A percentile compares a stretch with the other conserved stretches of the same genome.
These are phyloP conservation scores for Lipomyces chichibuensis DNA, from an alignment of 805 yeast species.

Conservation along the genomic window DNA sequence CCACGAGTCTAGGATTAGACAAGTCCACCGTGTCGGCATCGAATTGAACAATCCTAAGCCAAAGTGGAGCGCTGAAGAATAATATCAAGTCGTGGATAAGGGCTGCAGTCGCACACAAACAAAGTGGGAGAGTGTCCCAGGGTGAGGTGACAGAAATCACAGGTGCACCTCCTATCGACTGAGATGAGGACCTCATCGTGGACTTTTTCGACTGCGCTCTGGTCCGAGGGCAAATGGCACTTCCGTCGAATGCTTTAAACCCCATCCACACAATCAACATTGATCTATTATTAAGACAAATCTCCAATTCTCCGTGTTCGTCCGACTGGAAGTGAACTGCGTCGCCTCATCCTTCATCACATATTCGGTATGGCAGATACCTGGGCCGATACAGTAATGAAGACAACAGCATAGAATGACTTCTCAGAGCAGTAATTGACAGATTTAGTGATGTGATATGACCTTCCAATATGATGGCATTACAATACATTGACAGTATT, in stretches of 20 bases:
- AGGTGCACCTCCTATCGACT: background rate
- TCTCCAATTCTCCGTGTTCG: too few relatives aligned
- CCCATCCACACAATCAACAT: background rate
- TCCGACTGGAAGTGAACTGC: too few relatives aligned
- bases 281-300: background rate
- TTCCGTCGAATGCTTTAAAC: background rate
- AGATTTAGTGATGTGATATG: background rate
- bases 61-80: background rate
- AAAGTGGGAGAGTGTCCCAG: background rate
- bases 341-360: too few relatives aligned
- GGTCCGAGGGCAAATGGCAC: background rate
- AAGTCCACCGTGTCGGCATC: background rate
- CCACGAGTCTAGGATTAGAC: background rate
- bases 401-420: too few relatives aligned
- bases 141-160: background rate
- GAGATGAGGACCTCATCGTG: background rate
- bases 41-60: background rate
- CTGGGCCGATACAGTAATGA: too few relatives aligned
- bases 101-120: background rate
- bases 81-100: background rate
- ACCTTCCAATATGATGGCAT: background rate
- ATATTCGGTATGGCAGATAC: too few relatives aligned
- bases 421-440: too few relatives aligned
- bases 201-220: background rate
- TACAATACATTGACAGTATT: background rate